phyloP scores from a whole-genome alignment of 306 rosid species.

The Rubus idaeus region DNA sequence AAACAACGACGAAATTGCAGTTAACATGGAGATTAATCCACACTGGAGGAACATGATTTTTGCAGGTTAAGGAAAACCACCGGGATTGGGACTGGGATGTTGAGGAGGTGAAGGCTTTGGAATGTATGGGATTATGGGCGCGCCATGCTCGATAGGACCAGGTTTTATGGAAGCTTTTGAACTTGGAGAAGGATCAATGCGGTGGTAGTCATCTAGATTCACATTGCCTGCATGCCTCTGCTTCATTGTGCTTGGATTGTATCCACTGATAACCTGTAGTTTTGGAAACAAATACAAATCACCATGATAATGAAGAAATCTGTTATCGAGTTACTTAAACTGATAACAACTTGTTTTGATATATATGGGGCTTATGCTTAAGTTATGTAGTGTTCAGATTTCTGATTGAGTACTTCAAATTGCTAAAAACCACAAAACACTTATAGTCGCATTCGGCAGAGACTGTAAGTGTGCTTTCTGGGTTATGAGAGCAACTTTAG shows the following conservation, averaged over 20 bases:
- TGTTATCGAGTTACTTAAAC: not conserved
- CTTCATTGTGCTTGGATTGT: slow-evolving; percentile 5
- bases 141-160: slow-evolving; percentile 76
- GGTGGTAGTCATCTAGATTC: slow-evolving; percentile 59
- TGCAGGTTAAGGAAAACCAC: slow-evolving; percentile 19
- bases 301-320: not conserved
- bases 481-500: not conserved
- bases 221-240: slow-evolving; percentile 17
- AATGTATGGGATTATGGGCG: slow-evolving; percentile 62
- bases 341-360: not conserved
- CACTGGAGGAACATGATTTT: not conserved
- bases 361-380: not conserved
- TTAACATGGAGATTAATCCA: slow-evolving; percentile 4
- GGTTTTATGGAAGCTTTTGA: slow-evolving; percentile 43
- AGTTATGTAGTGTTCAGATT: not conserved
- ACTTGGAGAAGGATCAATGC: slow-evolving; percentile 62
- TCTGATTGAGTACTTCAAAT: not conserved
- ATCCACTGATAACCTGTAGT: slow-evolving; percentile 45
- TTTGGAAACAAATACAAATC: slow-evolving; percentile 13
- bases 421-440: not conserved
- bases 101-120: slow-evolving; percentile 71
- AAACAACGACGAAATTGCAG: not conserved
- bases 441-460: not conserved
- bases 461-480: not conserved
- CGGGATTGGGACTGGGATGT: slow-evolving; percentile 24